A percentile compares a stretch with the other conserved stretches of the same genome.
These are phyloP conservation scores for Pterocarpus macrocarpus DNA, from an alignment of 306 rosid species.

Conservation along the genomic window DNA sequence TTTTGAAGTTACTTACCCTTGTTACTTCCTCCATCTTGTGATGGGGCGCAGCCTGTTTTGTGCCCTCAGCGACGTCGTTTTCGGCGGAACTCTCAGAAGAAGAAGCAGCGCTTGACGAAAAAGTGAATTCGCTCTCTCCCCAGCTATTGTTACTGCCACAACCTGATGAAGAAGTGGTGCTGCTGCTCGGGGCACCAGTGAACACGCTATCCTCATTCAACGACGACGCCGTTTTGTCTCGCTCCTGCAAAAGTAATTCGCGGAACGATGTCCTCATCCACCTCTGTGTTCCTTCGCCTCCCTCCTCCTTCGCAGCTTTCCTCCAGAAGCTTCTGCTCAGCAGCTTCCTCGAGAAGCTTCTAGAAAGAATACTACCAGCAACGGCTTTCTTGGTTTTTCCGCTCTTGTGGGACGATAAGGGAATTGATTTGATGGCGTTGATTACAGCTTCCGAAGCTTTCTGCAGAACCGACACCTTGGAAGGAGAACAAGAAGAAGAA, in stretches of 20 bases:
- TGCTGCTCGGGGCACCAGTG: neutral
- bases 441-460: constrained; percentile 69
- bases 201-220: constrained; percentile 18
- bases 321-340: constrained; percentile 63
- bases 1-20: constrained; percentile 13
- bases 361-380: constrained; percentile 30
- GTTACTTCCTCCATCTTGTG: constrained; percentile 1
- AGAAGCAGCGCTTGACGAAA: constrained; percentile 33
- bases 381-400: constrained; percentile 28
- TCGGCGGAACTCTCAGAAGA: constrained; percentile 32
- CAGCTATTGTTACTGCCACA: constrained; percentile 58
- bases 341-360: constrained; percentile 68
- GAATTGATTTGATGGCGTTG: constrained; percentile 60
- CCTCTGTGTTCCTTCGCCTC: constrained; percentile 6
- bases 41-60: neutral
- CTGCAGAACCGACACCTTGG: constrained; percentile 57
- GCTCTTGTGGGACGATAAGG: constrained; percentile 35
- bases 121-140: constrained; percentile 69
- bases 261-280: constrained; percentile 42
- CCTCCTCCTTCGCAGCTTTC: constrained; percentile 41
- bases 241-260: constrained; percentile 44
- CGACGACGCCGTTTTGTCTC: constrained; percentile 40
- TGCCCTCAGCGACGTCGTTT: neutral
- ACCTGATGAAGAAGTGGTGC: constrained; percentile 13
- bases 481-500: constrained; percentile 33